Evolutionary conservation across 2,329 filamentous ascomycete species (phyloP).

Genomic region (Ophiostoma montium): DNA sequence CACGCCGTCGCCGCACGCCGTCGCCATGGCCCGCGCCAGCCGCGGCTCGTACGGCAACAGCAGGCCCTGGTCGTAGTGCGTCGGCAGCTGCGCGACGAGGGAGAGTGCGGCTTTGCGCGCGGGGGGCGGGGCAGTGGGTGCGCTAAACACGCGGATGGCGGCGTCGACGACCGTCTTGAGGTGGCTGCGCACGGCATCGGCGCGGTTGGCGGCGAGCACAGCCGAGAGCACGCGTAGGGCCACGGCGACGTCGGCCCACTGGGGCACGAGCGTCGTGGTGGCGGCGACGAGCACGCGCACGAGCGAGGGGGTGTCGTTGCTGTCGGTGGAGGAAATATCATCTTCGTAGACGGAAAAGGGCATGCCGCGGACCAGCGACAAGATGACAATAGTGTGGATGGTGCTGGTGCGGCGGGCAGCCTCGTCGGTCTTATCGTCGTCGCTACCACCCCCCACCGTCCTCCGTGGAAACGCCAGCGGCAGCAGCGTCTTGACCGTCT

Average conservation of each 20-base stretch:
- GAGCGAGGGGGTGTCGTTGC: slow-evolving; percentile 24
- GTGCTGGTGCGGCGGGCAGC: slow-evolving; percentile 14
- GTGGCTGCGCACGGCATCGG: slow-evolving; percentile 32
- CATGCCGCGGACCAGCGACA: slow-evolving; percentile 36
- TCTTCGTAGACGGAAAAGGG: slow-evolving; percentile 36
- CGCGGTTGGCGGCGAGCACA: slow-evolving; percentile 30
- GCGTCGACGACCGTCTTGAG: slow-evolving; percentile 34
- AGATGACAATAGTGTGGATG: slow-evolving; percentile 32
- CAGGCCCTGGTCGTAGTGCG: slow-evolving; percentile 32
- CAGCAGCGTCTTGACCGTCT: slow-evolving; percentile 32
- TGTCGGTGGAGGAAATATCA: slow-evolving; percentile 22
- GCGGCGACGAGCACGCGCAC: slow-evolving; percentile 35
- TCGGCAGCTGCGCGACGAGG: slow-evolving; percentile 33
- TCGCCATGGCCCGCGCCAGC: slow-evolving; percentile 32
- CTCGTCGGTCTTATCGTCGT: not conserved
- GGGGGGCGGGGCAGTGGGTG: slow-evolving; percentile 8
- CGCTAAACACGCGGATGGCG: slow-evolving; percentile 24
- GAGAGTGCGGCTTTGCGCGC: slow-evolving; percentile 34
- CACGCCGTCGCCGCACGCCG: slow-evolving; percentile 38
- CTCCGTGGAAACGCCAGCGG: slow-evolving; percentile 24
- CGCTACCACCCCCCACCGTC: not conserved
- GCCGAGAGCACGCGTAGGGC: slow-evolving; percentile 34
- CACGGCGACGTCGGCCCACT: slow-evolving; percentile 30
- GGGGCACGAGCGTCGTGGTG: slow-evolving; percentile 25
- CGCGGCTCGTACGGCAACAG: slow-evolving; percentile 29